Percentiles rank a stretch among this genome's conserved stretches.
Conservation (phyloP, 768 basidiomycete genomes). For the Boletus sp. region DNA sequence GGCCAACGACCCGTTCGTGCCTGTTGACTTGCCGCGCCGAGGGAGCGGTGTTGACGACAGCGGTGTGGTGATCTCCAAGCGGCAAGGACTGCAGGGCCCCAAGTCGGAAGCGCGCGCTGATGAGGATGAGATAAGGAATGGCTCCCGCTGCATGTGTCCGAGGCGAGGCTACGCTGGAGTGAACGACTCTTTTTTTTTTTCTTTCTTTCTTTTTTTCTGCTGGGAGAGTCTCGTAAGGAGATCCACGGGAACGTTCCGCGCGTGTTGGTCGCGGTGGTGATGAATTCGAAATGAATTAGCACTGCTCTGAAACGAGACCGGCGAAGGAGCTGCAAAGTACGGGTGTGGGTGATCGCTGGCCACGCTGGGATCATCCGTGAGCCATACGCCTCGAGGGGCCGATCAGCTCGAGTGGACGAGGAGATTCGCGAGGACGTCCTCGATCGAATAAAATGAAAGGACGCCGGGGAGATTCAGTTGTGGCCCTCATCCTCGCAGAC, state of each 20-base stretch:
- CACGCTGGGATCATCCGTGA: constrained; percentile 2
- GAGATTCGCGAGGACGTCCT: background rate
- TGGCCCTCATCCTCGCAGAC: background rate
- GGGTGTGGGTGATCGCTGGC: background rate
- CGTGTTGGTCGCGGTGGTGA: constrained; percentile 12
- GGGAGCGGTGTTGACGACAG: background rate
- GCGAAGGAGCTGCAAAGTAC: background rate
- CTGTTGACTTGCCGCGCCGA: background rate
- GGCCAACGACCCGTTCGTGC: background rate
- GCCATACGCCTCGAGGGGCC: background rate
- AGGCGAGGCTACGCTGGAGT: too few relatives aligned
- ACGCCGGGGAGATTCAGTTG: background rate
- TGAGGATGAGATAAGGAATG: background rate
- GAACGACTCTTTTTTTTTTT: background rate
- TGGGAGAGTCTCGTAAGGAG: constrained; percentile 7
- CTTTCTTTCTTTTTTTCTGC: constrained; percentile 1
- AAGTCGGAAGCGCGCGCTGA: background rate
- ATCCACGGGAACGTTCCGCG: constrained; percentile 10
- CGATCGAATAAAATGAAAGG: constrained; percentile 12
- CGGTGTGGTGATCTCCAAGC: background rate
- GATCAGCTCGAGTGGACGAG: constrained; percentile 10
- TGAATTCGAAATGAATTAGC: constrained; percentile 2
- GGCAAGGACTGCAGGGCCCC: background rate
- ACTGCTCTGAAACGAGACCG: background rate
- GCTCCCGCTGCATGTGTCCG: constrained; percentile 4